A percentile compares a stretch with the other conserved stretches of the same genome.
phyloP scores from a whole-genome alignment of 148 eudicot species.

The Pouteria glomerata region DNA sequence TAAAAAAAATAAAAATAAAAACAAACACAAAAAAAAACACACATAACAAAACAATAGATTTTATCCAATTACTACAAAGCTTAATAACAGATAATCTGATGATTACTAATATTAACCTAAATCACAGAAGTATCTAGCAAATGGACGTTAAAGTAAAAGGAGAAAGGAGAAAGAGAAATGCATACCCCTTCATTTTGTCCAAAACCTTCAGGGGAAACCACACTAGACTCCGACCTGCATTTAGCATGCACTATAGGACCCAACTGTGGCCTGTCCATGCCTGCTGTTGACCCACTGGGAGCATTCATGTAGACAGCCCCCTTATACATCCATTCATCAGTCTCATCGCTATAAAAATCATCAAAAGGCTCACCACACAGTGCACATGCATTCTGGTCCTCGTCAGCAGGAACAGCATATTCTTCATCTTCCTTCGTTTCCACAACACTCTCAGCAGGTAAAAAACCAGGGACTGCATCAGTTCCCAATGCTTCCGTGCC shows the following conservation, averaged over 20 bases:
- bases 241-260: conserved; percentile 96
- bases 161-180: neutral
- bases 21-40: too few relatives aligned
- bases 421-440: conserved; percentile 76
- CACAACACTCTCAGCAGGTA: conserved; percentile 54
- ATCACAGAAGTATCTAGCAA: neutral
- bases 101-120: too few relatives aligned
- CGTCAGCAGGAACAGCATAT: conserved; percentile 88
- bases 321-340: conserved; percentile 96
- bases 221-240: conserved; percentile 68
- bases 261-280: conserved; percentile 67
- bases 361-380: conserved; percentile 88
- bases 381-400: conserved; percentile 78
- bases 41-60: too few relatives aligned
- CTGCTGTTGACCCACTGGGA: conserved; percentile 44
- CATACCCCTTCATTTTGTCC: conserved; percentile 47
- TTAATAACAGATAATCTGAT: too few relatives aligned
- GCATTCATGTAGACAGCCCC: conserved; percentile 89
- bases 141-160: neutral
- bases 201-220: conserved; percentile 33
- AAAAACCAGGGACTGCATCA: conserved; percentile 78
- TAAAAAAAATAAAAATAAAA: too few relatives aligned
- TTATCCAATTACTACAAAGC: too few relatives aligned
- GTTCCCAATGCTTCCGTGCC: conserved; percentile 81
- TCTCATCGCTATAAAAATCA: conserved; percentile 84